These are phyloP conservation scores for Antrodiella citrinella DNA, from an alignment of 768 basidiomycete species.

Conservation along the genomic window DNA sequence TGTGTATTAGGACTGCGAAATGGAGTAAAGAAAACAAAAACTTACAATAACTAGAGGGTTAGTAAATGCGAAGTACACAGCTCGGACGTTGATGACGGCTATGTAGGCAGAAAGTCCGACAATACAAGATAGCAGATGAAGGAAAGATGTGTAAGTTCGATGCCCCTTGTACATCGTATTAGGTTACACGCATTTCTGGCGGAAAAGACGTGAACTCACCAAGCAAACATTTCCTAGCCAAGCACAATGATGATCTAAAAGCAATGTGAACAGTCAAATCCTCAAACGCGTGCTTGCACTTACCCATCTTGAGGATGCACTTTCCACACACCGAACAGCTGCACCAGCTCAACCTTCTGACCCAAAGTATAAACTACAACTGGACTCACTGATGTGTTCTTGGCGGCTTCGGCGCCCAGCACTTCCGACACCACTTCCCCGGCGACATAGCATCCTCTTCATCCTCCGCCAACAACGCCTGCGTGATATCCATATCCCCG, in stretches of 20 bases:
- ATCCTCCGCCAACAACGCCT: conserved; percentile 47
- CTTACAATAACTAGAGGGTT: conserved; percentile 58
- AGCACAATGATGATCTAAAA: conserved; percentile 76
- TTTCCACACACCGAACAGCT: conserved; percentile 42
- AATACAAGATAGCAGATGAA: conserved; percentile 65
- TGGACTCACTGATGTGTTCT: conserved; percentile 68
- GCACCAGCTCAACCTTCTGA: no score
- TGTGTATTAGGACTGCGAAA: not conserved
- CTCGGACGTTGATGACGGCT: conserved; percentile 40
- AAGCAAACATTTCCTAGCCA: conserved; percentile 77
- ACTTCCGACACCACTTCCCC: conserved; percentile 70
- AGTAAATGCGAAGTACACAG: conserved; percentile 57
- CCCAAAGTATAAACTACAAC: no score
- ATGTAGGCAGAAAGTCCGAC: conserved; percentile 59
- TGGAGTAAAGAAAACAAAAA: conserved; percentile 1
- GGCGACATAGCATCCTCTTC: conserved; percentile 44
- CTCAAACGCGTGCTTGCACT: conserved; percentile 16
- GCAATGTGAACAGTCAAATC: not conserved
- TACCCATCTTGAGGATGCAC: conserved; percentile 83
- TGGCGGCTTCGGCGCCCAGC: conserved; percentile 75
- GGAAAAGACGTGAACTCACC: conserved; percentile 34
- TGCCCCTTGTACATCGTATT: conserved; percentile 45
- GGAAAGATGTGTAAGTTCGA: conserved; percentile 76
- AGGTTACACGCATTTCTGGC: not conserved
- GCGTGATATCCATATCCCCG: conserved; percentile 38